Percentiles rank a stretch among this genome's conserved stretches.
phyloP scores from a whole-genome alignment of 805 yeast genomes.

The Saccharomycopsis fodiens region DNA sequence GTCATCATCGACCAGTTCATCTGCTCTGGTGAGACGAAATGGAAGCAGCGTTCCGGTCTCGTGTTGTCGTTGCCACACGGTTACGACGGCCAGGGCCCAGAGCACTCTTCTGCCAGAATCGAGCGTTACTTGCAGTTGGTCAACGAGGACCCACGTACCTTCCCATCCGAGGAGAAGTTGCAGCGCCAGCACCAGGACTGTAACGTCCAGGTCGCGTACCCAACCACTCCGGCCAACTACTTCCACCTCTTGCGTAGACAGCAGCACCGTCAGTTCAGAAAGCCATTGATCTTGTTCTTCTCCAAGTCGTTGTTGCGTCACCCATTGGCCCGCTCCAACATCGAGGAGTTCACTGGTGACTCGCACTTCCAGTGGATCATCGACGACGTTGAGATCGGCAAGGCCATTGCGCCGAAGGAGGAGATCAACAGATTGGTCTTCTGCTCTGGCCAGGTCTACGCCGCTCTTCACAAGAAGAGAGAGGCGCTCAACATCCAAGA shows the following conservation, averaged over 20 bases:
- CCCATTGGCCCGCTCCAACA: slow-evolving; percentile 87
- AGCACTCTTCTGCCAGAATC: slow-evolving; percentile 95
- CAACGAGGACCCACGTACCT: slow-evolving; percentile 89
- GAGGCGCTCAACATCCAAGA: slow-evolving; percentile 64
- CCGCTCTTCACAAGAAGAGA: slow-evolving; percentile 88
- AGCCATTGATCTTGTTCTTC: slow-evolving; percentile 79
- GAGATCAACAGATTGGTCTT: slow-evolving; percentile 84
- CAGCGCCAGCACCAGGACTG: slow-evolving; percentile 98
- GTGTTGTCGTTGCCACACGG: slow-evolving; percentile 97
- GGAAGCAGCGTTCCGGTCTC: slow-evolving; percentile 98
- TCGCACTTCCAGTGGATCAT: slow-evolving; percentile 93
- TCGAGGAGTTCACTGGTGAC: slow-evolving; percentile 83
- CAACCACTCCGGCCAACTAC: slow-evolving; percentile 93
- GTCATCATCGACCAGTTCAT: slow-evolving; percentile 95
- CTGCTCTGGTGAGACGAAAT: slow-evolving; percentile 94
- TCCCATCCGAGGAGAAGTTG: slow-evolving; percentile 85
- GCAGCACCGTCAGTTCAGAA: slow-evolving; percentile 98
- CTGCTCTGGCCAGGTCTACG: slow-evolving; percentile 89
- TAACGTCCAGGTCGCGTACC: slow-evolving; percentile 96
- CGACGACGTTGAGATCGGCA: slow-evolving; percentile 84
- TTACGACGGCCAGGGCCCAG: slow-evolving; percentile 99
- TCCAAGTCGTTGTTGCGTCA: slow-evolving; percentile 93
- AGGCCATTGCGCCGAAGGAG: slow-evolving; percentile 63
- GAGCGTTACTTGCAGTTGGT: slow-evolving; percentile 95
- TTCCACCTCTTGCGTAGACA: slow-evolving; percentile 98